Evolutionary conservation across 2,329 filamentous ascomycete species (phyloP).

Genomic region (Hypoxylon rubiginosum): DNA sequence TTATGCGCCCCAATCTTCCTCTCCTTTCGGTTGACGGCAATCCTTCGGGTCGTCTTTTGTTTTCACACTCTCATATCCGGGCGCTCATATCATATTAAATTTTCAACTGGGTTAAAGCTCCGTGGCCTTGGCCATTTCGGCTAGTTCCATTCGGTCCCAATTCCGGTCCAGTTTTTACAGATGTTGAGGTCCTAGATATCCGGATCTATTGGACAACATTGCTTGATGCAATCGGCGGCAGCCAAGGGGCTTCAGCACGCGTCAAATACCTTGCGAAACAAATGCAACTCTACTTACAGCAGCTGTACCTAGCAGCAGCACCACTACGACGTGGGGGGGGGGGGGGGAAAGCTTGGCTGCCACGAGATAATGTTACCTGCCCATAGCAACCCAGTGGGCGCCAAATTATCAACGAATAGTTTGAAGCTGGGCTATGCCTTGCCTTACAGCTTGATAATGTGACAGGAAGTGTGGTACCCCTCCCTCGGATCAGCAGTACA

Average conservation of each 20-base stretch:
- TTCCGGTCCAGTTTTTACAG: background rate
- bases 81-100: background rate
- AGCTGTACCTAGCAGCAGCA: background rate
- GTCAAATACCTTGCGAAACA: constrained; percentile 1
- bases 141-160: background rate
- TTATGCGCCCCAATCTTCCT: background rate
- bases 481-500: background rate
- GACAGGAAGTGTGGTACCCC: constrained; percentile 4
- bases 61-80: too few species aligned
- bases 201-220: background rate
- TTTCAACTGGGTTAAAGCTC: background rate
- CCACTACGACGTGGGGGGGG: background rate
- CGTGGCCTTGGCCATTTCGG: background rate
- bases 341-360: background rate
- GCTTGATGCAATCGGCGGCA: background rate
- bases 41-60: background rate
- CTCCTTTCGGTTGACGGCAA: background rate
- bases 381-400: background rate
- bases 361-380: constrained; percentile 1
- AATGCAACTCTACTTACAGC: background rate
- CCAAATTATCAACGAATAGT: background rate
- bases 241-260: background rate
- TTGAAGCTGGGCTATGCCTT: background rate
- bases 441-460: constrained; percentile 2
- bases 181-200: background rate